Conservation (phyloP, 805 yeast species). For the Yamadazyma philogaea region DNA sequence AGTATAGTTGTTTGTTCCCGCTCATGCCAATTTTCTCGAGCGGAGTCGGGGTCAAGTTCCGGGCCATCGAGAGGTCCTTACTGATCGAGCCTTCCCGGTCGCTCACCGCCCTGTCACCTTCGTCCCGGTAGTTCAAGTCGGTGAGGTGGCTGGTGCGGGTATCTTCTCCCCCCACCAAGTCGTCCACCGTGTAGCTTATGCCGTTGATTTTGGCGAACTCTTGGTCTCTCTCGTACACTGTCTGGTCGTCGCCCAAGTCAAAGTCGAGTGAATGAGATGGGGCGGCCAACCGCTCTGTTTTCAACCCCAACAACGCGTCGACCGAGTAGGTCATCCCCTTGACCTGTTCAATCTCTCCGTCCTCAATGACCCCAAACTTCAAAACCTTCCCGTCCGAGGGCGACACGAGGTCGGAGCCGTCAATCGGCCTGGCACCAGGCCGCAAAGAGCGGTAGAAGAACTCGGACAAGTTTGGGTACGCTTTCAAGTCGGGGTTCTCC, state of each 20-base stretch:
- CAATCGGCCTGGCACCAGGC: constrained; percentile 76
- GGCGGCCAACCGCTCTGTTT: constrained; percentile 48
- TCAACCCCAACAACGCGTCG: constrained; percentile 78
- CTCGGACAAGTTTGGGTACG: constrained; percentile 80
- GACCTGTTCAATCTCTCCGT: constrained; percentile 93
- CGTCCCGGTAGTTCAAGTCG: constrained; percentile 50
- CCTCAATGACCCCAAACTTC: constrained; percentile 74
- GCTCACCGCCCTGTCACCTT: constrained; percentile 62
- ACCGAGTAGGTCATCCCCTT: constrained; percentile 93
- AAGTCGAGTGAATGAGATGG: constrained; percentile 51
- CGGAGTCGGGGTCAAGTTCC: constrained; percentile 37
- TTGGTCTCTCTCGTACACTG: constrained; percentile 51
- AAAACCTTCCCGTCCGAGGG: constrained; percentile 94
- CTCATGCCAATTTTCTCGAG: constrained; percentile 28
- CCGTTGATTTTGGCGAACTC: constrained; percentile 80
- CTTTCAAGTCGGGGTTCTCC: constrained; percentile 71
- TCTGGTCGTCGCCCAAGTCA: constrained; percentile 39
- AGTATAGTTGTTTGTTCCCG: constrained; percentile 61
- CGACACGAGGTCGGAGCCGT: constrained; percentile 64
- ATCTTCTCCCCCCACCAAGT: constrained; percentile 59
- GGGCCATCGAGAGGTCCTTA: constrained; percentile 38
- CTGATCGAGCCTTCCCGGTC: constrained; percentile 27
- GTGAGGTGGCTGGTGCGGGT: constrained; percentile 39
- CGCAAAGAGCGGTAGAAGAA: constrained; percentile 82
- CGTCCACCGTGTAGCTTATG: constrained; percentile 66